Percentiles rank a stretch among this genome's conserved stretches.
phyloP scores from a whole-genome alignment of 1,284 basidiomycete species.

The Tylopilus sp. region DNA sequence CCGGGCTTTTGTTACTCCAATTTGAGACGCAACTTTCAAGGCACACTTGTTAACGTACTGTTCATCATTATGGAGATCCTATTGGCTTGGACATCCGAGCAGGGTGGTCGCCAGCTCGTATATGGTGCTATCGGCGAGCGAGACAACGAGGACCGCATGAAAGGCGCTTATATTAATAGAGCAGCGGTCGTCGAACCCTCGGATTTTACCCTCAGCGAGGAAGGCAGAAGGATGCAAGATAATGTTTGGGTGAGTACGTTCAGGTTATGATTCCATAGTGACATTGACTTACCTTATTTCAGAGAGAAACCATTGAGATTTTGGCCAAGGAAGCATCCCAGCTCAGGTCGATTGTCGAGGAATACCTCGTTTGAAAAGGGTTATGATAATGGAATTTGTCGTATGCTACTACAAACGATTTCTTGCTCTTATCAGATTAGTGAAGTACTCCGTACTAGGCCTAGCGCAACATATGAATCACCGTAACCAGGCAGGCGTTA shows the following conservation, averaged over 20 bases:
- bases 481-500: no score
- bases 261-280: no score
- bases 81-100: constrained; percentile 31
- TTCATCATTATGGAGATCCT: constrained; percentile 9
- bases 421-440: no score
- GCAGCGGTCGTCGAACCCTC: constrained; percentile 40
- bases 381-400: no score
- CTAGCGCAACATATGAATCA: no score
- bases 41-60: no score
- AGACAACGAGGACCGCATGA: constrained; percentile 32
- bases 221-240: constrained; percentile 42
- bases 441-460: no score
- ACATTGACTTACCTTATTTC: background rate
- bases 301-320: constrained; percentile 37
- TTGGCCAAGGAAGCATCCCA: constrained; percentile 18
- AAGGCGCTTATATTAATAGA: constrained; percentile 39
- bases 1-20: constrained; percentile 51
- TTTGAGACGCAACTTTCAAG: constrained; percentile 28
- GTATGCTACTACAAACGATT: no score
- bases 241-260: constrained; percentile 41
- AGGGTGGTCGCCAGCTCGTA: constrained; percentile 39
- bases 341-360: constrained; percentile 10
- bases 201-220: constrained; percentile 44
- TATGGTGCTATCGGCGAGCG: constrained; percentile 30
- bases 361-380: no score